Conservation (phyloP, 2,329 filamentous ascomycete genomes). For the Ceratocystis eucalypticola region DNA sequence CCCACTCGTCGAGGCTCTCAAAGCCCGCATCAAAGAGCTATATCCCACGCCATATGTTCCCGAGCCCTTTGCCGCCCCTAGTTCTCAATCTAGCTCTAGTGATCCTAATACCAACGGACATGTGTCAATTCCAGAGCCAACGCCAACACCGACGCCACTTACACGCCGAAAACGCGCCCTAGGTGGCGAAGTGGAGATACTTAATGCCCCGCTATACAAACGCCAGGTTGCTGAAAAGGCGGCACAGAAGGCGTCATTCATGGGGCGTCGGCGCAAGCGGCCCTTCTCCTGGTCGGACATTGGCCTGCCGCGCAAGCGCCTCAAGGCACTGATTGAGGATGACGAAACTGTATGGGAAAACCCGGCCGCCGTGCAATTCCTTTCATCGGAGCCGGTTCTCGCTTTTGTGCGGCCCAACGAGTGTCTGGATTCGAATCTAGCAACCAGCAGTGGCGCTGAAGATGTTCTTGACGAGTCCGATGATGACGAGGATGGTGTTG, state of each 20-base stretch:
- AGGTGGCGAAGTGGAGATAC: conserved; percentile 32
- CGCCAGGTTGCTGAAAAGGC: conserved; percentile 24
- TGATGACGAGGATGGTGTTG: neutral
- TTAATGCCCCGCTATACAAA: conserved; percentile 40
- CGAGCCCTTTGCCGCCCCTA: conserved; percentile 7
- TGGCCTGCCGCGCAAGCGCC: conserved; percentile 13
- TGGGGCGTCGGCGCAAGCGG: conserved; percentile 12
- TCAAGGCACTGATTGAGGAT: conserved; percentile 17
- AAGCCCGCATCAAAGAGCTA: conserved; percentile 35
- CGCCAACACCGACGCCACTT: conserved; percentile 4
- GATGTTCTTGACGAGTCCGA: neutral
- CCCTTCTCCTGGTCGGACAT: conserved; percentile 17
- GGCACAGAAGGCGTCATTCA: neutral
- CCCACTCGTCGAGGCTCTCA: conserved; percentile 30
- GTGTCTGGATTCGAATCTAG: conserved; percentile 9
- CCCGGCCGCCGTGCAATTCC: conserved; percentile 15
- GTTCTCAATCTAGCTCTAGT: conserved; percentile 1
- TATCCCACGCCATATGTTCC: conserved; percentile 32
- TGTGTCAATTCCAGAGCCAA: neutral
- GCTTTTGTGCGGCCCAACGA: conserved; percentile 18
- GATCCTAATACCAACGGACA: neutral
- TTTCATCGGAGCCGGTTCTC: conserved; percentile 12
- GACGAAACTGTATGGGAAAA: conserved; percentile 17
- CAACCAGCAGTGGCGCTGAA: neutral
- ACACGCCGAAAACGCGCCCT: conserved; percentile 15